These are phyloP conservation scores for Agapanthus africanus DNA, from an alignment of 106 monocot genomes.

Conservation along the genomic window DNA sequence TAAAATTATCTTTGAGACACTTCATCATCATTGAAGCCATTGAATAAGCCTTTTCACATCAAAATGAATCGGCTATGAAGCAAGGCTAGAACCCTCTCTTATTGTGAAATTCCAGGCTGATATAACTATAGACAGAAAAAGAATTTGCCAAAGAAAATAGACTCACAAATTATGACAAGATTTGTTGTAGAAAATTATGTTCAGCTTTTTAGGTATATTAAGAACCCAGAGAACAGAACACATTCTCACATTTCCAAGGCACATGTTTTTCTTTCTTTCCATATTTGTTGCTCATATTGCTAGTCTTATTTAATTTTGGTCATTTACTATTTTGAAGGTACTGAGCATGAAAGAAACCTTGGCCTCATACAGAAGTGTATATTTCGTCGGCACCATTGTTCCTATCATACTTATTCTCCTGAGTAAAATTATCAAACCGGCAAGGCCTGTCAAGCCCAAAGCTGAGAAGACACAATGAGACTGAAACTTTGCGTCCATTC, in stretches of 20 bases:
- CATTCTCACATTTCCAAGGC: not conserved
- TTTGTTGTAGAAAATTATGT: not conserved
- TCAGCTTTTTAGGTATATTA: not conserved
- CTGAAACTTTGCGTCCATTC: not conserved
- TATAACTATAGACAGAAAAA: not conserved
- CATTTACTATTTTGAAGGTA: slow-evolving; percentile 50
- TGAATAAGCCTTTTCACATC: too few species aligned
- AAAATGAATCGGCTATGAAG: too few species aligned
- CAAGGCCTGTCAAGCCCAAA: slow-evolving; percentile 49
- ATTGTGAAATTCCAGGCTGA: too few species aligned
- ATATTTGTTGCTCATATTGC: not conserved
- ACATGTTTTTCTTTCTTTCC: not conserved
- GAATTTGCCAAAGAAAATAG: not conserved
- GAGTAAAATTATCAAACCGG: slow-evolving; percentile 66
- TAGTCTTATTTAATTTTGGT: not conserved
- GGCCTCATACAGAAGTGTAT: slow-evolving; percentile 72
- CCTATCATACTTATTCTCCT: slow-evolving; percentile 65
- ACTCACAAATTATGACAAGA: not conserved
- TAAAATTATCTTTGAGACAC: too few species aligned
- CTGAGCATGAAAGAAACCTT: slow-evolving; percentile 87
- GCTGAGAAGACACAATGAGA: slow-evolving; percentile 45
- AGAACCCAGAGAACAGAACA: too few species aligned
- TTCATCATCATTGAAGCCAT: too few species aligned
- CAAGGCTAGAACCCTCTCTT: too few species aligned
- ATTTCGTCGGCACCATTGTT: slow-evolving; percentile 82